A percentile compares a stretch with the other conserved stretches of the same genome.
These are phyloP conservation scores for Chlamydomonas sp. DNA, from an alignment of 139 green algal genomes.

Conservation along the genomic window DNA sequence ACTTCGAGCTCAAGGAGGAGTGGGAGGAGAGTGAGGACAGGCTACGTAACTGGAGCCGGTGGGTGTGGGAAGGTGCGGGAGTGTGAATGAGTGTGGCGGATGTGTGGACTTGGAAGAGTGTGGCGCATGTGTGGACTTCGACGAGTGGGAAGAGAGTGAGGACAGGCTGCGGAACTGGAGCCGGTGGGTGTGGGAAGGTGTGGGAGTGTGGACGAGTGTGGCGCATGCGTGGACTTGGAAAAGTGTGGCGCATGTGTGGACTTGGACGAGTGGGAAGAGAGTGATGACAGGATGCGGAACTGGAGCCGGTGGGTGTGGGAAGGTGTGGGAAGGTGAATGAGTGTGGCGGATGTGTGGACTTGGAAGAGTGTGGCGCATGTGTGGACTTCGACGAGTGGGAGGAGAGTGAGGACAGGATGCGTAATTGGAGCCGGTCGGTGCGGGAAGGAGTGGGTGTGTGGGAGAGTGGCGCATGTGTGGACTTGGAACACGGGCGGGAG, in stretches of 20 bases:
- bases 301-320: background rate
- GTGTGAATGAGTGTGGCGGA: background rate
- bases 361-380: background rate
- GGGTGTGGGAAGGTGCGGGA: too few species aligned
- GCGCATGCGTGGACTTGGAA: slow-evolving; percentile 2
- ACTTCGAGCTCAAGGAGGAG: slow-evolving; percentile 29
- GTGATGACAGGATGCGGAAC: slow-evolving; percentile 22
- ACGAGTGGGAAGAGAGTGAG: slow-evolving; percentile 32
- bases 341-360: slow-evolving; percentile 5
- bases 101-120: slow-evolving; percentile 6
- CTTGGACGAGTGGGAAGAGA: slow-evolving; percentile 33
- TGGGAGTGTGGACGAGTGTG: too few species aligned
- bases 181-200: background rate
- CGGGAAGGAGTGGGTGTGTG: too few species aligned
- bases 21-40: slow-evolving; percentile 29
- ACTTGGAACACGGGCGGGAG: too few species aligned
- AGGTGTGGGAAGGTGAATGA: too few species aligned
- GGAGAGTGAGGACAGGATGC: slow-evolving; percentile 28
- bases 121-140: slow-evolving; percentile 1
- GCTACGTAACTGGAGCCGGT: slow-evolving; percentile 11
- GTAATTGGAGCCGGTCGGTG: background rate
- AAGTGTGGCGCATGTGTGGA: background rate
- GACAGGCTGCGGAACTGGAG: slow-evolving; percentile 17
- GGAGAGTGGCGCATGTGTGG: too few species aligned
- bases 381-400: slow-evolving; percentile 26